A percentile compares a stretch with the other conserved stretches of the same genome.
Conservation (phyloP, 305 asterid genomes). For the Petunia hybrid region DNA sequence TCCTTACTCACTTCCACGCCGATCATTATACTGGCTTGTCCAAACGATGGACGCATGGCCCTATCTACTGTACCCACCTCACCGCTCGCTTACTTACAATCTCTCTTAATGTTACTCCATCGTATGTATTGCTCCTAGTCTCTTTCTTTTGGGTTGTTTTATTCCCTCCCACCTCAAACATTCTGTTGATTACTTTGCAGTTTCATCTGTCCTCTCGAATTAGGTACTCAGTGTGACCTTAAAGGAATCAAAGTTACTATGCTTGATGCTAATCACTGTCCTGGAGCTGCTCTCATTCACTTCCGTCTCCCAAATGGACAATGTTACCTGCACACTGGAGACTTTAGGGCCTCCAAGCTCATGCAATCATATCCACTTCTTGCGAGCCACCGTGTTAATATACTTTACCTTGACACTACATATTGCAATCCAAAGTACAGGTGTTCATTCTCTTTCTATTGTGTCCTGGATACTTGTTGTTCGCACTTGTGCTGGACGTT, state of each 20-base stretch:
- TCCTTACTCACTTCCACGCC: conserved; percentile 39
- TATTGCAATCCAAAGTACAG: conserved; percentile 42
- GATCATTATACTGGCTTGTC: conserved; percentile 38
- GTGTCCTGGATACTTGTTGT: background rate
- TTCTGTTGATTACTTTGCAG: conserved; percentile 24
- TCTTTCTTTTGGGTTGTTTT: background rate
- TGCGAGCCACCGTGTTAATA: conserved; percentile 25
- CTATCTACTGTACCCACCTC: conserved; percentile 36
- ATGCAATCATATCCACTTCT: conserved; percentile 37
- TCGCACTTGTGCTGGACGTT: background rate
- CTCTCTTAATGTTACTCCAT: conserved; percentile 30
- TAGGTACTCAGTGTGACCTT: conserved; percentile 28
- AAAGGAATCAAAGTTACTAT: conserved; percentile 35
- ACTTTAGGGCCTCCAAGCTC: conserved; percentile 36
- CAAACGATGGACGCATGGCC: conserved; percentile 39
- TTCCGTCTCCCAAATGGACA: conserved; percentile 32
- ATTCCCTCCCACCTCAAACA: background rate
- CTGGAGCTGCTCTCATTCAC: conserved; percentile 40
- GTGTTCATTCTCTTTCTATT: conserved; percentile 14
- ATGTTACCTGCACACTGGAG: conserved; percentile 39
- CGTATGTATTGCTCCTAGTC: conserved; percentile 18
- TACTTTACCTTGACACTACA: conserved; percentile 40
- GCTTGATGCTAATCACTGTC: conserved; percentile 40
- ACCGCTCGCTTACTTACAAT: conserved; percentile 38
- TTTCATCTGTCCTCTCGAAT: conserved; percentile 29